phyloP scores from a whole-genome alignment of 2,329 filamentous ascomycete species.

The Aspergillus quadricinctus region DNA sequence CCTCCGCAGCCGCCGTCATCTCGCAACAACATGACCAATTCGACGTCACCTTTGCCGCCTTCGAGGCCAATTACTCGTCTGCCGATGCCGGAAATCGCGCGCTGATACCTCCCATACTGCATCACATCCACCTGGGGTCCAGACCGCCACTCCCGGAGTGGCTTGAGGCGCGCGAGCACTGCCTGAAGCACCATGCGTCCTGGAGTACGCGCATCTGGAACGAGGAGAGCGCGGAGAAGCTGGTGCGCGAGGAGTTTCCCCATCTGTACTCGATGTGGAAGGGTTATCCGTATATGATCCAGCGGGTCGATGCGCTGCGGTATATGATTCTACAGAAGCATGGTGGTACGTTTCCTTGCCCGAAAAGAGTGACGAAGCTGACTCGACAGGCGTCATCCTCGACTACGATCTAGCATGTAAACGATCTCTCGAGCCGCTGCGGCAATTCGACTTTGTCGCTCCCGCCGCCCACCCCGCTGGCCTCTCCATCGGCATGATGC shows the following conservation, averaged over 20 bases:
- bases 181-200: constrained; percentile 11
- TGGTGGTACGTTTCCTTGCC: constrained; percentile 11
- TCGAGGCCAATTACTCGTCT: neutral
- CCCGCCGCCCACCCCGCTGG: constrained; percentile 40
- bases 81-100: neutral
- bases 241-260: constrained; percentile 15
- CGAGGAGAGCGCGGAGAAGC: constrained; percentile 8
- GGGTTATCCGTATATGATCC: constrained; percentile 15
- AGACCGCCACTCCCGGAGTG: constrained; percentile 12
- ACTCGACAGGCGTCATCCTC: constrained; percentile 18
- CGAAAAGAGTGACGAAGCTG: neutral
- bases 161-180: constrained; percentile 12
- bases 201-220: constrained; percentile 16
- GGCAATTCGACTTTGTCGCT: constrained; percentile 41
- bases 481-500: constrained; percentile 43
- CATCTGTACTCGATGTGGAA: constrained; percentile 15
- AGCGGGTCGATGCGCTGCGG: constrained; percentile 20
- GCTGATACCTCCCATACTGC: neutral
- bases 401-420: constrained; percentile 40
- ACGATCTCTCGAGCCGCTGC: constrained; percentile 37
- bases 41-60: neutral
- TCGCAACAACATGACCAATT: neutral
- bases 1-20: neutral
- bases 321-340: constrained; percentile 19
- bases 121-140: constrained; percentile 12